A percentile compares a stretch with the other conserved stretches of the same genome.
These are phyloP conservation scores for Pluteus cervinus DNA, from an alignment of 768 basidiomycete species.

Conservation along the genomic window DNA sequence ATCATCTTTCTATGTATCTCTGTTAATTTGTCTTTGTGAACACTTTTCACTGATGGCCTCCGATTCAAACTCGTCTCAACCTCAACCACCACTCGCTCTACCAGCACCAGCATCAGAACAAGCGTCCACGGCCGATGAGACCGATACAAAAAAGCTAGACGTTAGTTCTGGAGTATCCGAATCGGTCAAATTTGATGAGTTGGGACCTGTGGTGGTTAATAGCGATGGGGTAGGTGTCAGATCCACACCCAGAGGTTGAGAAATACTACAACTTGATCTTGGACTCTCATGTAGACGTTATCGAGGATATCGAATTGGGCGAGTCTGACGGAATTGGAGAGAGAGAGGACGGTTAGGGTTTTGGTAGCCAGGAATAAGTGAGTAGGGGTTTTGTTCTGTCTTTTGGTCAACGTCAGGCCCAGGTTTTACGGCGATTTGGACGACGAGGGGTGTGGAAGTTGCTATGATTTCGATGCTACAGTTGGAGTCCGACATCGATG, in stretches of 20 bases:
- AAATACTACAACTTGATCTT: neutral
- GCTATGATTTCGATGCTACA: too few relatives aligned
- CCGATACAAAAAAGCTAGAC: constrained; percentile 6
- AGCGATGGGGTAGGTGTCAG: constrained; percentile 49
- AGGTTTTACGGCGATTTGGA: too few relatives aligned
- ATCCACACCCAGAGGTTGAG: neutral
- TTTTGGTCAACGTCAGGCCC: constrained; percentile 2
- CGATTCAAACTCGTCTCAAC: too few relatives aligned
- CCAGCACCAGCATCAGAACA: neutral
- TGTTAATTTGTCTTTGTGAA: too few relatives aligned
- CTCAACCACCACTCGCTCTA: too few relatives aligned
- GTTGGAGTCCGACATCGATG: too few relatives aligned
- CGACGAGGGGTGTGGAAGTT: too few relatives aligned
- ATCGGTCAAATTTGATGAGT: constrained; percentile 45
- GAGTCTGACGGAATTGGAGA: constrained; percentile 49
- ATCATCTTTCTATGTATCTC: too few relatives aligned
- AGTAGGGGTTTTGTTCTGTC: constrained; percentile 10
- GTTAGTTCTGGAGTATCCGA: constrained; percentile 10
- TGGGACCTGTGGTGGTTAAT: constrained; percentile 68
- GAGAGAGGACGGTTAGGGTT: constrained; percentile 49
- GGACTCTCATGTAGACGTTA: constrained; percentile 37
- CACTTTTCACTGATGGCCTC: too few relatives aligned
- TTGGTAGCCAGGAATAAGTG: constrained; percentile 48
- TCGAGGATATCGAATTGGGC: constrained; percentile 65
- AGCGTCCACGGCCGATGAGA: neutral